Conservation (phyloP, 805 yeast species). For the Debaryomyces tyrocola region DNA sequence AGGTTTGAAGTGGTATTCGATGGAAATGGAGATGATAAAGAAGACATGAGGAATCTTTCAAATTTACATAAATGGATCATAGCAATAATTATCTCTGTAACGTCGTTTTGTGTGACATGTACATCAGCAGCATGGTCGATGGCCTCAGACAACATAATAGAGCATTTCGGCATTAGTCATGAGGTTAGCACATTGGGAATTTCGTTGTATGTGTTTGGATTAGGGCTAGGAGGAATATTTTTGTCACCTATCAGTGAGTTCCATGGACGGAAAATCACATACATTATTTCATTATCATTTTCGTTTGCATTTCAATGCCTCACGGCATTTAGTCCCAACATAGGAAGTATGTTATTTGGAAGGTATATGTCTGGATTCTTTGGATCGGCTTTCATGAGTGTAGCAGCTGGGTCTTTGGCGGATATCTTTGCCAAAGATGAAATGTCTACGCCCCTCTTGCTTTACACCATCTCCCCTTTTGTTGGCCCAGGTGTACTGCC, state of each 20-base stretch:
- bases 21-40: constrained; percentile 21
- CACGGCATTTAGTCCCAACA: constrained; percentile 23
- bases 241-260: constrained; percentile 64
- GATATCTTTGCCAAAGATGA: constrained; percentile 26
- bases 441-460: constrained; percentile 19
- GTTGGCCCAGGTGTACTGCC: constrained; percentile 33
- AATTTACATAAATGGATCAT: constrained; percentile 25
- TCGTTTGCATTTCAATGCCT: constrained; percentile 18
- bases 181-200: constrained; percentile 27
- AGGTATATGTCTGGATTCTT: constrained; percentile 26
- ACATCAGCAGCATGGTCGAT: constrained; percentile 30
- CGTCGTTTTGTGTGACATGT: constrained; percentile 16
- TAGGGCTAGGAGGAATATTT: constrained; percentile 30
- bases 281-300: constrained; percentile 21
- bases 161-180: constrained; percentile 21
- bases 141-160: constrained; percentile 20
- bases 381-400: constrained; percentile 28
- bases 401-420: constrained; percentile 29
- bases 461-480: constrained; percentile 29
- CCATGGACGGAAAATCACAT: constrained; percentile 56
- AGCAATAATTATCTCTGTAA: constrained; percentile 19
- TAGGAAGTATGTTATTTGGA: constrained; percentile 27
- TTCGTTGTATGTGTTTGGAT: constrained; percentile 25
- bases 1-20: constrained; percentile 13
- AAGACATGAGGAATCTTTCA: constrained; percentile 22